A percentile compares a stretch with the other conserved stretches of the same genome.
These are phyloP conservation scores for Chamaecrista fasciculata DNA, from an alignment of 306 rosid genomes.

Conservation along the genomic window DNA sequence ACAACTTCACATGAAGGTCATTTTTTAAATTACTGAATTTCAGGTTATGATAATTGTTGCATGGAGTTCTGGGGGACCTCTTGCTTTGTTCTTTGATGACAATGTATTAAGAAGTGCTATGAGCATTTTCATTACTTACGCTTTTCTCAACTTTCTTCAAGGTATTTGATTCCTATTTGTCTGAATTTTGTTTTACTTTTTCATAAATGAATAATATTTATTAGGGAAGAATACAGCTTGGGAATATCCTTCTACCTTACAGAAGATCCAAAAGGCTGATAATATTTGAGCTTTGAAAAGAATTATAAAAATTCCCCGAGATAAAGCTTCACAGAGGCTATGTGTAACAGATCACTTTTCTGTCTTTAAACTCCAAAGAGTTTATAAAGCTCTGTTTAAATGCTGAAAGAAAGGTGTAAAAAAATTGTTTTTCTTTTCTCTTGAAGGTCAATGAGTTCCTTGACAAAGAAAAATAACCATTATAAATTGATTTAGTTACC, in stretches of 20 bases:
- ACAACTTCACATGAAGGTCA: slow-evolving; percentile 18
- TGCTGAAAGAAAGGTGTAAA: not conserved
- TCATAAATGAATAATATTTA: slow-evolving; percentile 10
- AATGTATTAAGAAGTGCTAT: slow-evolving; percentile 72
- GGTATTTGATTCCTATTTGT: slow-evolving; percentile 43
- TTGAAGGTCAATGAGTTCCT: not conserved
- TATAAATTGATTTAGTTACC: not conserved
- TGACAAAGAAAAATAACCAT: not conserved
- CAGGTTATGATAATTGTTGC: slow-evolving; percentile 96
- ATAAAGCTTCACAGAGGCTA: not conserved
- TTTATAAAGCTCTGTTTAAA: not conserved
- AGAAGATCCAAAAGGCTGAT: not conserved
- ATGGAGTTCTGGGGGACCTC: slow-evolving; percentile 83
- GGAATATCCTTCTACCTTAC: slow-evolving; percentile 10
- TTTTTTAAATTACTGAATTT: slow-evolving; percentile 27
- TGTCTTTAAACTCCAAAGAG: not conserved
- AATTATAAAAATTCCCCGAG: not conserved
- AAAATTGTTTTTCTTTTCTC: not conserved
- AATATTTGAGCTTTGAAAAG: not conserved
- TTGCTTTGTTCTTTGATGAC: slow-evolving; percentile 56
- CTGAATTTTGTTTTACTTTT: not conserved
- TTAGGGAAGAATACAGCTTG: slow-evolving; percentile 2
- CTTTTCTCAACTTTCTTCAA: slow-evolving; percentile 88
- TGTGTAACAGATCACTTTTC: not conserved
- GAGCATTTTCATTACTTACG: slow-evolving; percentile 83